Conservation (phyloP, 345 rosid genomes). For the Heritiera littoralis region DNA sequence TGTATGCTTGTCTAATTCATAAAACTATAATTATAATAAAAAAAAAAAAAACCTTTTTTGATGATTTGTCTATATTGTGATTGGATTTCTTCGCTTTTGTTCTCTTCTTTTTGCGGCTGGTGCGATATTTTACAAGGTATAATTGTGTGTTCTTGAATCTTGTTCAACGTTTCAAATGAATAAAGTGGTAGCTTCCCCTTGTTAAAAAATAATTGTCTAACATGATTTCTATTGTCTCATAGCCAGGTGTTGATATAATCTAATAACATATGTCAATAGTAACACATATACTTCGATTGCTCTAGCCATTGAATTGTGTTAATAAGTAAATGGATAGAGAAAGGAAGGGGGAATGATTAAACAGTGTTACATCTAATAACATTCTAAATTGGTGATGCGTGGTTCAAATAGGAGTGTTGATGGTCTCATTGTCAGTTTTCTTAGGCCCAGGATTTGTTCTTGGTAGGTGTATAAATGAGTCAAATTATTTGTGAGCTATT, state of each 20-base stretch:
- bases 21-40: not conserved
- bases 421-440: slow-evolving; percentile 4
- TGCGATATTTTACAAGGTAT: slow-evolving; percentile 72
- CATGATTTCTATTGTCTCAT: not conserved
- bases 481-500: no score
- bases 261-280: no score
- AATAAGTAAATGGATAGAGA: no score
- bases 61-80: slow-evolving; percentile 4
- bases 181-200: not conserved
- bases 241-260: not conserved
- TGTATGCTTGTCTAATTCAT: slow-evolving; percentile 24
- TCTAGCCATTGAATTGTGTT: no score
- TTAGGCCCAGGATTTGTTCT: not conserved
- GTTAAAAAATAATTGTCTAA: not conserved
- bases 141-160: slow-evolving; percentile 26
- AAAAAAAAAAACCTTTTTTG: not conserved
- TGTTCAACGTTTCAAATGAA: not conserved
- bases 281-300: no score
- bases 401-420: not conserved
- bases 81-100: slow-evolving; percentile 23
- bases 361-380: slow-evolving; percentile 2
- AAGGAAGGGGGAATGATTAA: no score
- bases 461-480: no score
- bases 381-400: not conserved
- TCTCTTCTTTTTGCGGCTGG: slow-evolving; percentile 58